Percentiles rank a stretch among this genome's conserved stretches.
These are phyloP conservation scores for Populus pruinosa DNA, from an alignment of 345 rosid species.

Conservation along the genomic window DNA sequence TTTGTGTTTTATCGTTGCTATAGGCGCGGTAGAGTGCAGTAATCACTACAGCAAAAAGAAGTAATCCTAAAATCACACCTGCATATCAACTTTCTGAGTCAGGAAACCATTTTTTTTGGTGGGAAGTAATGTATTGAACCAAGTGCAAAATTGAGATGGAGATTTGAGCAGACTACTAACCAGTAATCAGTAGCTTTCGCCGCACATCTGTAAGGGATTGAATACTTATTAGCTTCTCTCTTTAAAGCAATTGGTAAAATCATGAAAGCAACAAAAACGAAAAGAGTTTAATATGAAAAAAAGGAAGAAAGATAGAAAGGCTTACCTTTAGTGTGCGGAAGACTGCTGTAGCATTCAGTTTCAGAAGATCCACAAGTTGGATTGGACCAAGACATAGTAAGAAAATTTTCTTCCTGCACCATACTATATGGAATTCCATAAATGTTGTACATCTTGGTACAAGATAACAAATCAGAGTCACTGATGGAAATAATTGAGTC, in stretches of 20 bases:
- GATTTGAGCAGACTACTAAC: not conserved
- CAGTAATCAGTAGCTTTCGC: not conserved
- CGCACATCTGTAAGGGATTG: not conserved
- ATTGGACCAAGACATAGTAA: not conserved
- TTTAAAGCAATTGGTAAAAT: not conserved
- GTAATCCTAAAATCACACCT: not conserved
- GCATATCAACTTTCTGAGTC: not conserved
- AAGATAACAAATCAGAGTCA: not conserved
- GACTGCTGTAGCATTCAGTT: not conserved
- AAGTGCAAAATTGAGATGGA: not conserved
- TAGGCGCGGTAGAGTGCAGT: not conserved
- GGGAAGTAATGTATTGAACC: not conserved
- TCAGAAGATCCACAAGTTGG: not conserved
- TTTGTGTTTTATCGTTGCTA: too few species aligned
- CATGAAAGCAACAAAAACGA: not conserved
- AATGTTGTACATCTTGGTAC: conserved; percentile 12
- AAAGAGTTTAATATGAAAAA: not conserved
- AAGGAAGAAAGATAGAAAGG: not conserved
- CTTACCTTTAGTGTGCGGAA: not conserved
- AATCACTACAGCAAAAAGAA: not conserved
- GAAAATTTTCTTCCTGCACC: too few species aligned
- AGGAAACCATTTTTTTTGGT: not conserved
- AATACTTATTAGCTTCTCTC: too few species aligned
- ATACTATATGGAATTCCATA: not conserved
- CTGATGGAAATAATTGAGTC: rapidly evolving